phyloP scores from a whole-genome alignment of 306 rosid genomes.

The Citrullus colocynthis region DNA sequence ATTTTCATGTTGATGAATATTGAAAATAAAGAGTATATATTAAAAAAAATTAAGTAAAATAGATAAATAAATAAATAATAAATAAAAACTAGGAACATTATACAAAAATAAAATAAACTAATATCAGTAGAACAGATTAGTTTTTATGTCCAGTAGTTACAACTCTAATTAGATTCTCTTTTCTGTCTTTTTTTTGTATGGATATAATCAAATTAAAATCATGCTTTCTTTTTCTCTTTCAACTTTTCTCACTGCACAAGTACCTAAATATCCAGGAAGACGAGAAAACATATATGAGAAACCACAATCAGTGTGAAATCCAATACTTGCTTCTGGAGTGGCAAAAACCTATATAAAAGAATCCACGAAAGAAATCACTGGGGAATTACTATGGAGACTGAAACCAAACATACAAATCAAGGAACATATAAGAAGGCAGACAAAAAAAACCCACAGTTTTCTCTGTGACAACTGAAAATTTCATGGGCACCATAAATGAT shows the following conservation, averaged over 20 bases:
- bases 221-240: neutral
- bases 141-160: neutral
- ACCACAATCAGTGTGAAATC: slow-evolving; percentile 89
- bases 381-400: slow-evolving; percentile 1
- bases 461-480: slow-evolving; percentile 80
- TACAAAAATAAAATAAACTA: neutral
- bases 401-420: neutral
- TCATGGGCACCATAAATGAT: slow-evolving; percentile 79
- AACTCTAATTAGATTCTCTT: no score
- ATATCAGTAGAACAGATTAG: neutral
- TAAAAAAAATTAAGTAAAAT: no score
- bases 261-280: slow-evolving; percentile 77
- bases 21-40: no score
- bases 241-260: slow-evolving; percentile 8
- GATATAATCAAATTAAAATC: neutral
- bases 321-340: slow-evolving; percentile 94
- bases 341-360: slow-evolving; percentile 52
- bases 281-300: slow-evolving; percentile 75
- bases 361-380: slow-evolving; percentile 4
- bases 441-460: slow-evolving; percentile 53
- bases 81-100: neutral
- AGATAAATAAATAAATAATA: no score
- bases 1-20: no score
- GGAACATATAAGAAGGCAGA: neutral
- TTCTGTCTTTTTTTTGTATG: no score